These are phyloP conservation scores for Penicillium canescens DNA, from an alignment of 495 filamentous ascomycete genomes.

Conservation along the genomic window DNA sequence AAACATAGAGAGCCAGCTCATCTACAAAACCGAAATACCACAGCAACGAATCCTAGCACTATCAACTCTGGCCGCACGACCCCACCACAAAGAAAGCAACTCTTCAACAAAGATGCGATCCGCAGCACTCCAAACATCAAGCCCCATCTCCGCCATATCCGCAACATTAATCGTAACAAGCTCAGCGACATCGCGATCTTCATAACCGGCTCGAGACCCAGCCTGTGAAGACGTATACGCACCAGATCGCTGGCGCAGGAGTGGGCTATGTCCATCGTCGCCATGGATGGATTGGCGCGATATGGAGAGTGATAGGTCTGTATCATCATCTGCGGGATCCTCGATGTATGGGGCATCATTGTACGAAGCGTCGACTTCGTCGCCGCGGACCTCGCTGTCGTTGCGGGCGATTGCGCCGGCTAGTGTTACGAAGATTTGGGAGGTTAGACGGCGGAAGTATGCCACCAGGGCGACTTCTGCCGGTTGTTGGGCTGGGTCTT, in stretches of 20 bases:
- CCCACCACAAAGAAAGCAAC: conserved; percentile 69
- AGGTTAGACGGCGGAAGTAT: conserved; percentile 88
- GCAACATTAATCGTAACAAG: conserved; percentile 62
- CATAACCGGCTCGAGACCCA: conserved; percentile 1
- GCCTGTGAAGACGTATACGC: conserved; percentile 1
- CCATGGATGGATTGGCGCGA: conserved; percentile 30
- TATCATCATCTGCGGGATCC: conserved; percentile 17
- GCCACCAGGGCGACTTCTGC: conserved; percentile 78
- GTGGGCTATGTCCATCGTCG: conserved; percentile 29
- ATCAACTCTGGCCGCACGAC: conserved; percentile 64
- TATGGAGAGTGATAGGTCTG: conserved; percentile 23
- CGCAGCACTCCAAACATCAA: conserved; percentile 81
- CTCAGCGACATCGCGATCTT: conserved; percentile 12
- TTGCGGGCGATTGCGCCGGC: conserved; percentile 53
- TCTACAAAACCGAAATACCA: conserved; percentile 74
- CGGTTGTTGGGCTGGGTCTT: conserved; percentile 33
- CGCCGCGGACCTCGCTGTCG: conserved; percentile 50
- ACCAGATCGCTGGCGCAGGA: conserved; percentile 25
- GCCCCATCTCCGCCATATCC: conserved; percentile 76
- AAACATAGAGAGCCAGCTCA: conserved; percentile 2
- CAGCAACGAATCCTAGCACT: conserved; percentile 76
- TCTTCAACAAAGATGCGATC: conserved; percentile 75
- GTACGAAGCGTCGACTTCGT: conserved; percentile 8
- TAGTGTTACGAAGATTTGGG: conserved; percentile 65
- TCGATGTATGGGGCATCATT: conserved; percentile 17